Evolutionary conservation across 106 monocot genomes (phyloP).

Genomic region (Agapanthus africanus): DNA sequence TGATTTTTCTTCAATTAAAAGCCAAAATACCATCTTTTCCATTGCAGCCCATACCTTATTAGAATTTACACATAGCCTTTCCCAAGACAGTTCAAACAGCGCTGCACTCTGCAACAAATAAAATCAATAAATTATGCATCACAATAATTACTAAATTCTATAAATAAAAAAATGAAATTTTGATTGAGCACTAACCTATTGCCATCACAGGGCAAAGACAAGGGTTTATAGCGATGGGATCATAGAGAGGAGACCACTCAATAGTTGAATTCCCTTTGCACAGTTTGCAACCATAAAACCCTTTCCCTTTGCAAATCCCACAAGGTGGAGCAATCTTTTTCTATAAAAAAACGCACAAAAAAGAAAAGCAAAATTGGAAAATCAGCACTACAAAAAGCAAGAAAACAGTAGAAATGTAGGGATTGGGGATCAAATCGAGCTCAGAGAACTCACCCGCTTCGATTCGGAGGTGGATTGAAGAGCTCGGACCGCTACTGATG

Average conservation of each 20-base stretch:
- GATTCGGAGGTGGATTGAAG: constrained; percentile 39
- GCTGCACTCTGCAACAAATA: not conserved
- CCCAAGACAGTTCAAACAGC: constrained; percentile 3
- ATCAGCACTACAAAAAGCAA: not conserved
- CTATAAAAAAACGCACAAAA: constrained; percentile 18
- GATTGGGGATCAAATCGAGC: too few species aligned
- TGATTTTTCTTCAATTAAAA: too few species aligned
- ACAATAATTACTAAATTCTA: not conserved
- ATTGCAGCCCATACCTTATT: not conserved
- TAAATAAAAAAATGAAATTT: not conserved
- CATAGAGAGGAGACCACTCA: constrained; percentile 81
- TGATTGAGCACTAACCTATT: constrained; percentile 32
- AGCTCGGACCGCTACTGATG: constrained; percentile 39
- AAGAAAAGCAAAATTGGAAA: constrained; percentile 1
- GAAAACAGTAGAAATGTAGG: too few species aligned
- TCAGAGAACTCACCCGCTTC: constrained; percentile 34
- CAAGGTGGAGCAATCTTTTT: constrained; percentile 49
- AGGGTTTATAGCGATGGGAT: constrained; percentile 80
- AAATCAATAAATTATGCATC: not conserved
- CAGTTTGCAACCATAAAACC: constrained; percentile 73
- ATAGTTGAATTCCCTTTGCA: constrained; percentile 71
- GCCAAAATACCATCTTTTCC: too few species aligned
- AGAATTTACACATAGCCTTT: not conserved
- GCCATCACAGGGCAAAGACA: constrained; percentile 95
- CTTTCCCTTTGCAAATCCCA: constrained; percentile 58